Evolutionary conservation across 805 yeast genomes (phyloP).

Genomic region (Kuraishia capsulata): DNA sequence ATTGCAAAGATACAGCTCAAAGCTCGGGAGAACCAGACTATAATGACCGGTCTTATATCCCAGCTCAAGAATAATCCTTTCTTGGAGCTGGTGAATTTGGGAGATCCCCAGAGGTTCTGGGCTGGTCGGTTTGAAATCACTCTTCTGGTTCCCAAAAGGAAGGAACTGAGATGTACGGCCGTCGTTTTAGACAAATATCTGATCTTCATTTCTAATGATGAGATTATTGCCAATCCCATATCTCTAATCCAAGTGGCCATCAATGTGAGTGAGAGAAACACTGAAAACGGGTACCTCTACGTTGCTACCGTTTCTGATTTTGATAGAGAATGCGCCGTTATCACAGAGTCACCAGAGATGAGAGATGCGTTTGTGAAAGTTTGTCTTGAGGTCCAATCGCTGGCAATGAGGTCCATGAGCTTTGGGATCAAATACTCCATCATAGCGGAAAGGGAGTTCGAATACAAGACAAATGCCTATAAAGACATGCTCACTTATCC

Average conservation of each 20-base stretch:
- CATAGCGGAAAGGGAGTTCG: not conserved
- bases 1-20: not conserved
- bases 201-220: not conserved
- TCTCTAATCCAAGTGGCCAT: not conserved
- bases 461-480: not conserved
- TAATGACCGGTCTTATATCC: not conserved
- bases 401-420: too few relatives aligned
- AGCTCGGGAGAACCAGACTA: not conserved
- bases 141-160: not conserved
- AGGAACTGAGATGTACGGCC: not conserved
- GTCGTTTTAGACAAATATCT: not conserved
- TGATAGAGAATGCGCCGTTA: not conserved
- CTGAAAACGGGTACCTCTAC: not conserved
- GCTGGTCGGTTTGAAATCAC: not conserved
- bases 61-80: not conserved
- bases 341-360: not conserved
- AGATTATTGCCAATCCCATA: not conserved
- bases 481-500: not conserved
- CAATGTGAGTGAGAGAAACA: not conserved
- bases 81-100: not conserved
- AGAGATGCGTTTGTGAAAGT: not conserved
- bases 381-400: not conserved
- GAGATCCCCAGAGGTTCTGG: not conserved
- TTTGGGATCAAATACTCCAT: not conserved
- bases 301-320: not conserved